A percentile compares a stretch with the other conserved stretches of the same genome.
phyloP scores from a whole-genome alignment of 768 basidiomycete genomes.

The Phanerochaete sordida region DNA sequence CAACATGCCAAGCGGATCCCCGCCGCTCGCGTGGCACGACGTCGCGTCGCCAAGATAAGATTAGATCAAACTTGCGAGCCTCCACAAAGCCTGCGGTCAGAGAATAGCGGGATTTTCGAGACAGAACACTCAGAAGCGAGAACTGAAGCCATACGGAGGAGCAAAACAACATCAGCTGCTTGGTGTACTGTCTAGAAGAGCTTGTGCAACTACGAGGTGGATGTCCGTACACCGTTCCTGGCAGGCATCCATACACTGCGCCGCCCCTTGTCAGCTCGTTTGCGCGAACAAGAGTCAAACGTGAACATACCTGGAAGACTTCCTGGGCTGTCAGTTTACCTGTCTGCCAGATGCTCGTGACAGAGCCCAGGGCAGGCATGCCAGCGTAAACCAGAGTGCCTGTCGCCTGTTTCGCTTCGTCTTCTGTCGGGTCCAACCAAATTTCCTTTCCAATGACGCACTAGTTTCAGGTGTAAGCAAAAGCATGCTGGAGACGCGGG shows the following conservation, averaged over 20 bases:
- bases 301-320: conserved; percentile 48
- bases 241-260: conserved; percentile 67
- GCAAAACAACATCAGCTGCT: not conserved
- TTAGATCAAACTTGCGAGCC: too few relatives aligned
- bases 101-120: too few relatives aligned
- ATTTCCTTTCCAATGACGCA: conserved; percentile 52
- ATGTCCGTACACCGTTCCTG: conserved; percentile 71
- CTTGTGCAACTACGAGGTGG: conserved; percentile 70
- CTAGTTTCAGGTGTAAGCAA: conserved; percentile 31
- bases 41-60: conserved; percentile 4
- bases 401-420: conserved; percentile 54
- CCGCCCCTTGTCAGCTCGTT: conserved; percentile 3
- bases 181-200: conserved; percentile 46
- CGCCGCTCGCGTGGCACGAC: conserved; percentile 1
- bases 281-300: not conserved
- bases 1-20: not conserved
- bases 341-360: conserved; percentile 86
- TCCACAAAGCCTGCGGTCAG: too few relatives aligned
- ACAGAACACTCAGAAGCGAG: too few relatives aligned
- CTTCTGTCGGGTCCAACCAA: conserved; percentile 79
- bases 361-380: conserved; percentile 81
- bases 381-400: conserved; percentile 78
- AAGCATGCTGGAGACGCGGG: not conserved
- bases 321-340: conserved; percentile 59
- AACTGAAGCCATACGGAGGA: too few relatives aligned